Evolutionary conservation across 106 monocot species (phyloP).

Genomic region (Vanilla planifolia): DNA sequence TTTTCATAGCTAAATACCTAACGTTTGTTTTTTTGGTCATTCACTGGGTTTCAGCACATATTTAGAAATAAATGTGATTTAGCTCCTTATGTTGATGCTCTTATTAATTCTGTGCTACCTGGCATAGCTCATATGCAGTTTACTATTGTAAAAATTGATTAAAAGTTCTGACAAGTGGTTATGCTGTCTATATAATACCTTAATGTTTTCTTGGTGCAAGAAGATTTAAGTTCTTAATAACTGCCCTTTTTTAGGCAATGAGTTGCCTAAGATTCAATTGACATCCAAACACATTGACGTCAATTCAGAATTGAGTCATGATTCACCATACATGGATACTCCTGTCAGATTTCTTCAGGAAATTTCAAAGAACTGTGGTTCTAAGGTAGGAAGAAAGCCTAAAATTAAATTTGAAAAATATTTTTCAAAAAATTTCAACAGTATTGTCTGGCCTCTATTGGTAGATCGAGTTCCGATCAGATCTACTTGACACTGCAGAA

Average conservation of each 20-base stretch:
- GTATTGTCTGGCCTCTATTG: constrained; percentile 4
- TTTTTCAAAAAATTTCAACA: constrained; percentile 1
- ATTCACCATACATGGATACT: constrained; percentile 35
- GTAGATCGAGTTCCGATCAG: constrained; percentile 63
- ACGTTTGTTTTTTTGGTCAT: too few relatives aligned
- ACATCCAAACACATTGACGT: constrained; percentile 29
- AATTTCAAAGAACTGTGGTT: constrained; percentile 66
- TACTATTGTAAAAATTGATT: too few relatives aligned
- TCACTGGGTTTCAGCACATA: too few relatives aligned
- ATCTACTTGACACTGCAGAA: constrained; percentile 46
- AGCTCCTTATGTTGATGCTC: too few relatives aligned
- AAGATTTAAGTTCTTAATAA: neutral
- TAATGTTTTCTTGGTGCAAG: too few relatives aligned
- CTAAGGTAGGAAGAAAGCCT: constrained; percentile 6
- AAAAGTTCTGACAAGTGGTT: too few relatives aligned
- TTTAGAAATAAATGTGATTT: too few relatives aligned
- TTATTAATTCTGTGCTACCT: too few relatives aligned
- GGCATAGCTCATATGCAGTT: too few relatives aligned
- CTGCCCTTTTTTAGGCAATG: constrained; percentile 34
- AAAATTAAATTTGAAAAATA: neutral
- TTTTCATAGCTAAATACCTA: too few relatives aligned
- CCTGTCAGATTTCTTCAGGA: constrained; percentile 51
- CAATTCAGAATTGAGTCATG: constrained; percentile 21
- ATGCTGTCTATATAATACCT: too few relatives aligned
- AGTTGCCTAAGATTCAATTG: constrained; percentile 18